phyloP scores from a whole-genome alignment of 192 early-diverging fungal species.

The Linnemannia elongata region DNA sequence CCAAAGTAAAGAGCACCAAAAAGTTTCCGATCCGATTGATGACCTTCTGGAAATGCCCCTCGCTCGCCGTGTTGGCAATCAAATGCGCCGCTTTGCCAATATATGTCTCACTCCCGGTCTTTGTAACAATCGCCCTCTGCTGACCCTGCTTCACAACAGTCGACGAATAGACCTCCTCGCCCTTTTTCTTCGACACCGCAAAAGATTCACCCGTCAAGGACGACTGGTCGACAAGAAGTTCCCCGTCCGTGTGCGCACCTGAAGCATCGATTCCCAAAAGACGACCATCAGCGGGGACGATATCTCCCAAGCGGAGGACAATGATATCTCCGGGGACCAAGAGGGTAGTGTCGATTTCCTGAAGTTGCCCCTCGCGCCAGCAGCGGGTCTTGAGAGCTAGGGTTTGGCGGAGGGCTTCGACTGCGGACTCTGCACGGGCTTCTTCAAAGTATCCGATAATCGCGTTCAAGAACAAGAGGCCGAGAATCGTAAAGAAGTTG shows the following conservation, averaged over 20 bases:
- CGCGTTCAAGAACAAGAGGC: slow-evolving; percentile 73
- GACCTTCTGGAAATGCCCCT: slow-evolving; percentile 85
- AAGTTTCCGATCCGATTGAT: slow-evolving; percentile 85
- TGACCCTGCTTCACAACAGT: slow-evolving; percentile 83
- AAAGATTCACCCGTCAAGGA: slow-evolving; percentile 84
- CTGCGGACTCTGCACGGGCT: slow-evolving; percentile 77
- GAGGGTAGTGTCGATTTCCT: slow-evolving; percentile 62
- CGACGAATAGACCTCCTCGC: slow-evolving; percentile 75
- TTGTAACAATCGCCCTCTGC: slow-evolving; percentile 76
- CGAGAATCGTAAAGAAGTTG: slow-evolving; percentile 72
- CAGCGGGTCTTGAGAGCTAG: slow-evolving; percentile 74
- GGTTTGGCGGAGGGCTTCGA: slow-evolving; percentile 79
- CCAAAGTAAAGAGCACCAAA: slow-evolving; percentile 71
- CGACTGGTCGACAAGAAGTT: slow-evolving; percentile 78
- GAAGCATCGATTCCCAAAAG: slow-evolving; percentile 65
- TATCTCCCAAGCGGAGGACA: slow-evolving; percentile 79
- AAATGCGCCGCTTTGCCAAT: slow-evolving; percentile 82
- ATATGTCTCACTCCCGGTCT: slow-evolving; percentile 80
- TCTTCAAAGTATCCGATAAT: slow-evolving; percentile 81
- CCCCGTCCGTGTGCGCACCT: slow-evolving; percentile 65
- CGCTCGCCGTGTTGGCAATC: slow-evolving; percentile 74
- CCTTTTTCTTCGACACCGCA: slow-evolving; percentile 69
- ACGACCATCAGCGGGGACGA: slow-evolving; percentile 79
- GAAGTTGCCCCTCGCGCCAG: slow-evolving; percentile 69
- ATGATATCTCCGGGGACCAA: slow-evolving; percentile 84